These are phyloP conservation scores for Mimosa bimucronata DNA, from an alignment of 306 rosid genomes.

Conservation along the genomic window DNA sequence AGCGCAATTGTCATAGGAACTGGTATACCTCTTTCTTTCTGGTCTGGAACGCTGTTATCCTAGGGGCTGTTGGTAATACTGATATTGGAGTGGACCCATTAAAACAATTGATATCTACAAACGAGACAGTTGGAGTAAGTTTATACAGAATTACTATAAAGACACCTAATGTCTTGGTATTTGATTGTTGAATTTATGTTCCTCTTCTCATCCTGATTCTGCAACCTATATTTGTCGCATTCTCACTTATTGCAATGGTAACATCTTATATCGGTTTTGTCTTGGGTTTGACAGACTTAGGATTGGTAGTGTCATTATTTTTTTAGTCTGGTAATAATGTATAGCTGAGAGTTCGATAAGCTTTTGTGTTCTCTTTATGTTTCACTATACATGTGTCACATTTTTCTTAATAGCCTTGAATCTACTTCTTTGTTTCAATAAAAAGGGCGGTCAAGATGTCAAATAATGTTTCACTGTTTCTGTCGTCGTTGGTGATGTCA, in stretches of 20 bases:
- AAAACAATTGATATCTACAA: constrained; percentile 62
- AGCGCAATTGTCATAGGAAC: constrained; percentile 75
- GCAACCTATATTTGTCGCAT: constrained; percentile 75
- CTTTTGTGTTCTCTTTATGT: constrained; percentile 15
- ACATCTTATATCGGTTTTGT: constrained; percentile 84
- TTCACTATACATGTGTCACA: background rate
- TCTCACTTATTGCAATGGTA: constrained; percentile 78
- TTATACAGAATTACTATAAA: background rate
- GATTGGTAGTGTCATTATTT: constrained; percentile 62
- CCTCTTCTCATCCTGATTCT: constrained; percentile 33
- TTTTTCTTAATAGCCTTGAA: background rate
- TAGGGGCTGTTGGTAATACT: constrained; percentile 60
- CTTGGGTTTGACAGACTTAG: constrained; percentile 75
- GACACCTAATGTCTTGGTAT: background rate
- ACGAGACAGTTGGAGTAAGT: constrained; percentile 74
- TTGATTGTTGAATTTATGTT: constrained; percentile 10
- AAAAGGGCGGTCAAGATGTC: background rate
- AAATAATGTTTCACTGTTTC: background rate
- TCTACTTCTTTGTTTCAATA: background rate
- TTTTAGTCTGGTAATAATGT: too few species aligned
- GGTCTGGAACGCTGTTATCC: constrained; percentile 78
- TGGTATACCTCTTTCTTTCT: constrained; percentile 77
- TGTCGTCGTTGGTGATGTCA: too few species aligned
- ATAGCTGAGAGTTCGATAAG: too few species aligned
- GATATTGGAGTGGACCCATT: constrained; percentile 66